A percentile compares a stretch with the other conserved stretches of the same genome.
These are phyloP conservation scores for Nakaseomyces kungkrabaensis DNA, from an alignment of 1,139 yeast species.

Conservation along the genomic window DNA sequence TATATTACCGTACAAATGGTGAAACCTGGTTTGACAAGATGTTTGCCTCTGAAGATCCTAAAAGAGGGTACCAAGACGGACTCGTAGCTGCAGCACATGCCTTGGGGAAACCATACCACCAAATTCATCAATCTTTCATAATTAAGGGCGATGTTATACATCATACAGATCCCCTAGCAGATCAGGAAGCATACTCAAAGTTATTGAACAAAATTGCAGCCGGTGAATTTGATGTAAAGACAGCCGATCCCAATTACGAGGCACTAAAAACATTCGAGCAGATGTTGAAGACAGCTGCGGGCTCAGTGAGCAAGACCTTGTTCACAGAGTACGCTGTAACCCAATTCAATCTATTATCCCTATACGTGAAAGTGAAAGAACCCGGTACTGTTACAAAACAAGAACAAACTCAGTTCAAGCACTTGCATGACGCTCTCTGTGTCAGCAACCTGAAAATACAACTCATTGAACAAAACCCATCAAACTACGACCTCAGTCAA, in stretches of 20 bases:
- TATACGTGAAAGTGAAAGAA: neutral
- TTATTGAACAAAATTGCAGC: neutral
- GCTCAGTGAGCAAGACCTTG: no score
- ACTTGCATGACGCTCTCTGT: neutral
- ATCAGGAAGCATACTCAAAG: neutral
- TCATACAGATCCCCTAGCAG: neutral
- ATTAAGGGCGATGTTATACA: neutral
- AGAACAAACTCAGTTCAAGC: neutral
- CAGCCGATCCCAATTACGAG: neutral
- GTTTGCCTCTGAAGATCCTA: conserved; percentile 49
- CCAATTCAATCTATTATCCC: neutral
- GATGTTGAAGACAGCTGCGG: neutral
- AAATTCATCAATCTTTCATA: conserved; percentile 31
- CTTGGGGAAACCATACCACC: conserved; percentile 42
- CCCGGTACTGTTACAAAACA: neutral
- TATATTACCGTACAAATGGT: conserved; percentile 49
- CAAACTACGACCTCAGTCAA: neutral
- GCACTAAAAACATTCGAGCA: neutral
- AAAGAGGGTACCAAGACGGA: conserved; percentile 58
- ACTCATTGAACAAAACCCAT: neutral
- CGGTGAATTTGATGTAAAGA: neutral
- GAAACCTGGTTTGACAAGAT: conserved; percentile 45
- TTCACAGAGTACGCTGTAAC: neutral
- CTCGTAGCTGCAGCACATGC: conserved; percentile 51
- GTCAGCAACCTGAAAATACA: neutral